phyloP scores from a whole-genome alignment of 1,284 basidiomycete species.

The Apiotrichum sp. region DNA sequence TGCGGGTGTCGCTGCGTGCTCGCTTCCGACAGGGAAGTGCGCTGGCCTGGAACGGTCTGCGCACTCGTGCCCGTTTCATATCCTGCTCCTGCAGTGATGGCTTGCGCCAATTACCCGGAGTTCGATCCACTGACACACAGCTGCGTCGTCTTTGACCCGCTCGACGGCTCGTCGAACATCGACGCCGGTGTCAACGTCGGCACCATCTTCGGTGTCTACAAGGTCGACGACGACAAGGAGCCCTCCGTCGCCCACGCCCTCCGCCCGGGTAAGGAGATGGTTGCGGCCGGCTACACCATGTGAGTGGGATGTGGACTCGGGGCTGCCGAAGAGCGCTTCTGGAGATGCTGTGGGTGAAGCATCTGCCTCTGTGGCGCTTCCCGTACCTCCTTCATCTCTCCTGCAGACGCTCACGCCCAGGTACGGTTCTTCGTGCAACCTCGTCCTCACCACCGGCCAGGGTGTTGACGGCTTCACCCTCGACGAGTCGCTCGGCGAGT shows the following conservation, averaged over 20 bases:
- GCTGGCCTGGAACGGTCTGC: too few relatives aligned
- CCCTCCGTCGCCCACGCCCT: slow-evolving; percentile 82
- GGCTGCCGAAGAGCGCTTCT: too few relatives aligned
- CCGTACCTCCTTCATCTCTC: not conserved
- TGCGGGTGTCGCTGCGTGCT: too few relatives aligned
- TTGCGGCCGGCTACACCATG: slow-evolving; percentile 96
- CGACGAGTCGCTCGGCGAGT: slow-evolving; percentile 92
- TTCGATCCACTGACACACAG: slow-evolving; percentile 13
- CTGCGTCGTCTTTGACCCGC: slow-evolving; percentile 97
- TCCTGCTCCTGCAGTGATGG: too few relatives aligned
- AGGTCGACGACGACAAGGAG: slow-evolving; percentile 64
- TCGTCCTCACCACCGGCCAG: slow-evolving; percentile 89
- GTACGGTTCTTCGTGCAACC: slow-evolving; percentile 98
- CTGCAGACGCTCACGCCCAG: slow-evolving; percentile 43
- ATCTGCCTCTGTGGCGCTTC: too few relatives aligned
- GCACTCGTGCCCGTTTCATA: too few relatives aligned
- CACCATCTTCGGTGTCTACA: slow-evolving; percentile 98
- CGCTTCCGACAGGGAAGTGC: too few relatives aligned
- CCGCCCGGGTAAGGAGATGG: slow-evolving; percentile 92
- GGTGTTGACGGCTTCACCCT: slow-evolving; percentile 99
- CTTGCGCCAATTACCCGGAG: too few relatives aligned
- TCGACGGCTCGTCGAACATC: slow-evolving; percentile 98
- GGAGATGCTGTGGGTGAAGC: too few relatives aligned
- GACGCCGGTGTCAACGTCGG: slow-evolving; percentile 99
- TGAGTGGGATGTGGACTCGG: slow-evolving; percentile 43